These are phyloP conservation scores for Begonia masoniana DNA, from an alignment of 306 rosid species.

Conservation along the genomic window DNA sequence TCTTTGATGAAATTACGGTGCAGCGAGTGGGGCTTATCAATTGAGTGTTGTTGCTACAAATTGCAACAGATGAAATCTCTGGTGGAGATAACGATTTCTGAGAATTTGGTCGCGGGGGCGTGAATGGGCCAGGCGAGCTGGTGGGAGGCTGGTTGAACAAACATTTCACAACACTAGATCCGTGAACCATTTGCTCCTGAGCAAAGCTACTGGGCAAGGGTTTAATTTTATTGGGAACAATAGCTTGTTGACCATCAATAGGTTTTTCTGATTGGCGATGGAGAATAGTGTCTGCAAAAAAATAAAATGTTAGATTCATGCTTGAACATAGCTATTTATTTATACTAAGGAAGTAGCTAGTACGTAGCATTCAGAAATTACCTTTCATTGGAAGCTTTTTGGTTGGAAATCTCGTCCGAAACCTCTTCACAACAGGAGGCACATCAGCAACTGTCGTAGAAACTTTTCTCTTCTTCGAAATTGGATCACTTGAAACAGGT, in stretches of 20 bases:
- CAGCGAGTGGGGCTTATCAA: conserved; percentile 34
- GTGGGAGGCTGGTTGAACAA: conserved; percentile 51
- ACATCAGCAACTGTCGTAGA: conserved; percentile 9
- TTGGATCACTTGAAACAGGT: conserved; percentile 13
- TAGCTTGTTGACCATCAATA: conserved; percentile 19
- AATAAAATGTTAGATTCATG: background rate
- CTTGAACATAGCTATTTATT: too few species aligned
- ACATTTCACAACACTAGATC: conserved; percentile 58
- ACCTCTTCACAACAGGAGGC: conserved; percentile 42
- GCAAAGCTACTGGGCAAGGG: conserved; percentile 1
- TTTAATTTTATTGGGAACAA: conserved; percentile 8
- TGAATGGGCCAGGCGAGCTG: conserved; percentile 37
- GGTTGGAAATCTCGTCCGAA: conserved; percentile 22
- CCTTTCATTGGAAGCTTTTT: conserved; percentile 26
- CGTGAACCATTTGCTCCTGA: conserved; percentile 26
- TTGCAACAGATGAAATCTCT: conserved; percentile 33
- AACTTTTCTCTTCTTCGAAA: conserved; percentile 41
- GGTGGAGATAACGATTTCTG: conserved; percentile 41
- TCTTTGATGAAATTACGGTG: conserved; percentile 68
- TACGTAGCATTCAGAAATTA: conserved; percentile 4
- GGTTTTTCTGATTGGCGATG: conserved; percentile 17
- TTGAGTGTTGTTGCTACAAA: conserved; percentile 18
- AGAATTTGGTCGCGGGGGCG: conserved; percentile 41
- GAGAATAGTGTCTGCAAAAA: conserved; percentile 18
- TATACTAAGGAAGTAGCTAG: too few species aligned